phyloP scores from a whole-genome alignment of 129 eudicot species.

The Pseudognaphalium luteoalbum region DNA sequence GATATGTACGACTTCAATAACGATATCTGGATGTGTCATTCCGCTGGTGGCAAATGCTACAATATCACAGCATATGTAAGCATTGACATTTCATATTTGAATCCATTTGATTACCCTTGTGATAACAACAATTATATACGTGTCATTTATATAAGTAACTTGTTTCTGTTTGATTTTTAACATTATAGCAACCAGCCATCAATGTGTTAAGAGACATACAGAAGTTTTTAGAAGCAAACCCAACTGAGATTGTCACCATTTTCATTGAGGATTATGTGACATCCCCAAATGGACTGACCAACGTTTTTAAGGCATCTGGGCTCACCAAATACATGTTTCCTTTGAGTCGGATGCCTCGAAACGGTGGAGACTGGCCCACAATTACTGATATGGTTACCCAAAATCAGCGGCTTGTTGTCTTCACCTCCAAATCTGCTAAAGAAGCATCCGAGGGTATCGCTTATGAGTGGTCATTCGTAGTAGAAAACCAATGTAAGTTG shows the following conservation, averaged over 20 bases:
- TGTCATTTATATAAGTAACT: conserved; percentile 2
- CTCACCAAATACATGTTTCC: conserved; percentile 73
- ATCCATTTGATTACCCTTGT: neutral
- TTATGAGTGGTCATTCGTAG: conserved; percentile 79
- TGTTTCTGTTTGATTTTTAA: neutral
- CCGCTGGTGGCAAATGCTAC: conserved; percentile 72
- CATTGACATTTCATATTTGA: neutral
- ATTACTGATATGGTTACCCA: conserved; percentile 71
- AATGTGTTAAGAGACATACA: conserved; percentile 68
- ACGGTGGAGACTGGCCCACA: conserved; percentile 86
- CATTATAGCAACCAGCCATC: conserved; percentile 79
- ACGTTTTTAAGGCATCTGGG: conserved; percentile 68
- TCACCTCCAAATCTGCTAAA: conserved; percentile 63
- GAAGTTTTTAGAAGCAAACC: conserved; percentile 62
- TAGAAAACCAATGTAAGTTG: conserved; percentile 84
- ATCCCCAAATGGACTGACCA: conserved; percentile 57
- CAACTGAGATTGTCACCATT: conserved; percentile 76
- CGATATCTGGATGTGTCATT: conserved; percentile 93
- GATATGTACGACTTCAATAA: conserved; percentile 94
- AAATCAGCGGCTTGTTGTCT: conserved; percentile 84
- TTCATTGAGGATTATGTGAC: conserved; percentile 88
- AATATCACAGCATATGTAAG: conserved; percentile 87
- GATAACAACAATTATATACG: neutral
- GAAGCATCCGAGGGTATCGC: conserved; percentile 82
- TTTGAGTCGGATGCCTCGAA: conserved; percentile 68